Base-by-base conservation (phyloP, 805 yeast genomes). In the Candida dendrica region DNA sequence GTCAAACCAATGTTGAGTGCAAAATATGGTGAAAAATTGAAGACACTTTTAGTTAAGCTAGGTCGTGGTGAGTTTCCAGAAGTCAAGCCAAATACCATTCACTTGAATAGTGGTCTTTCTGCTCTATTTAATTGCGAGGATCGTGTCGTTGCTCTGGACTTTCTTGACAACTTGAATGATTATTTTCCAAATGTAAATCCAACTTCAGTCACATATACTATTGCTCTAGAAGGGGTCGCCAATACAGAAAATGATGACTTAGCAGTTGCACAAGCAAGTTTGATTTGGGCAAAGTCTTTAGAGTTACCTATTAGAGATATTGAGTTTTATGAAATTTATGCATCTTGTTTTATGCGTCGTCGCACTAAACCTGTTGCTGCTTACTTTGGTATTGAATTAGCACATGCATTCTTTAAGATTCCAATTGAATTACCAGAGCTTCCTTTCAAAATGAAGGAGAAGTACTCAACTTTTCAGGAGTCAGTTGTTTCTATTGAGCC, bases 51-150 rank as follows among this genome's bases (percentile, higher is more conserved):
- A 4, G 42, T 52, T 8, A 57, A 48, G 10, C 55, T 65, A 30
- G 54, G 40, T 17, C 40, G 42, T n/a, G 33, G 63, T 2, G 52
- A 53, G 27, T 59, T 54, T n/a, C 42, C 55, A 3, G 40, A 41
- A 6, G 41, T 56, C 4, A 48, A 52, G 5, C 47, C 71, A 8
- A 65, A 71, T 26, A 57, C 58, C 17, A 65, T 63, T 6, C 76
- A 71, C 48, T 61, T 69, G 16, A 76, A 75, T 49, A 62, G 79
- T 20, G 69, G 67, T 0, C 49, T 76, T 40, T 60, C 66, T 22
- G 75, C 77, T 0, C 47, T 75, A 24, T 50, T 72, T 38, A 66
- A 65, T 39, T 65, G 74, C 27, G 51, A 47, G 6, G 68, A 70
- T 42, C 58, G 65, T 11, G 61, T 61, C 0, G 47, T 56, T 11